Evolutionary conservation across 192 early-diverging fungal species (phyloP).

Genomic region (Mortierella hygrophila): DNA sequence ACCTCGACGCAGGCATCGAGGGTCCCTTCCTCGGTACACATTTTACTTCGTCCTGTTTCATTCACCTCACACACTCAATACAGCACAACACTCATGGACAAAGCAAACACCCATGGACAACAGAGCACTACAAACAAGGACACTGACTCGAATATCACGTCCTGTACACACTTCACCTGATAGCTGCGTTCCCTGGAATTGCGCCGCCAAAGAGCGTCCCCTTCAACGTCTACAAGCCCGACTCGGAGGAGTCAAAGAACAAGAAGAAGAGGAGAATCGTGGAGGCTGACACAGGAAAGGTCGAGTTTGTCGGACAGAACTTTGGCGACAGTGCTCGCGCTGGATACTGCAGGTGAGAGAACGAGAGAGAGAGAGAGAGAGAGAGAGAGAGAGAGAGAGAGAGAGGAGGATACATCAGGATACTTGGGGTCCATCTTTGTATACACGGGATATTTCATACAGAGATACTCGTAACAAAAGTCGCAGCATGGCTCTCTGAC

Average conservation of each 20-base stretch:
- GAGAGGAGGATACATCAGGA: too few species aligned
- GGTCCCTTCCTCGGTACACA: constrained; percentile 46
- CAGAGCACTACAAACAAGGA: not conserved
- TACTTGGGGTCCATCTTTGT: too few species aligned
- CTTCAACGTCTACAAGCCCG: constrained; percentile 60
- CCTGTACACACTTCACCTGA: not conserved
- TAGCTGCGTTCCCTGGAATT: constrained; percentile 66
- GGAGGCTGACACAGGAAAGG: constrained; percentile 78
- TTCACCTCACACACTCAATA: not conserved
- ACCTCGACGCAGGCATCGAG: constrained; percentile 41
- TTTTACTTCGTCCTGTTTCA: not conserved
- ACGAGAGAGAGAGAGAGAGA: not conserved
- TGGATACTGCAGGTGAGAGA: constrained; percentile 60
- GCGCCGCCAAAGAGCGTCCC: constrained; percentile 52
- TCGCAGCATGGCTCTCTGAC: not conserved
- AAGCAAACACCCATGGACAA: not conserved
- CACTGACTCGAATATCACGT: not conserved
- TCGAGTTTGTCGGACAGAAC: constrained; percentile 81
- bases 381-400: not conserved
- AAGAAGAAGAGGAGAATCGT: constrained; percentile 65
- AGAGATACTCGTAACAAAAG: not conserved
- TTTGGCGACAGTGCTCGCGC: constrained; percentile 68
- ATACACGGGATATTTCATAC: too few species aligned
- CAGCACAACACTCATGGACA: not conserved
- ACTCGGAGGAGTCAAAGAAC: constrained; percentile 24